These are phyloP conservation scores for Fonsecaea pedrosoi DNA, from an alignment of 2,329 filamentous ascomycete genomes.

Conservation along the genomic window DNA sequence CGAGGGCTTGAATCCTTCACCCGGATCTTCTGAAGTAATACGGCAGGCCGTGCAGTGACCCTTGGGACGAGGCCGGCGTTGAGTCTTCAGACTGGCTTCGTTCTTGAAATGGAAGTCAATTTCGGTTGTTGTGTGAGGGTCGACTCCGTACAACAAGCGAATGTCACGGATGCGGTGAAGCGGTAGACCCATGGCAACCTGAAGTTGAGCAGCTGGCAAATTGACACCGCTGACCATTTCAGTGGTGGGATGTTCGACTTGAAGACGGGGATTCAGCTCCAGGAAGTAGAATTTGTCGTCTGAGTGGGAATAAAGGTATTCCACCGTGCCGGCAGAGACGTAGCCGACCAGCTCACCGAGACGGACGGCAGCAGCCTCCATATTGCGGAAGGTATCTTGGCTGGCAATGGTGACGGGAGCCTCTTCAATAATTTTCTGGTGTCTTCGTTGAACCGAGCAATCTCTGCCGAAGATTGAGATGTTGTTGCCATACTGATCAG, in stretches of 20 bases:
- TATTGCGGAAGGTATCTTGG: conserved; percentile 84
- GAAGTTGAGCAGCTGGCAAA: conserved; percentile 93
- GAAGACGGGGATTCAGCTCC: conserved; percentile 96
- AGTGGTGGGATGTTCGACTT: conserved; percentile 98
- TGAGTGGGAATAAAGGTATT: conserved; percentile 97
- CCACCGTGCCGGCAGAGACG: conserved; percentile 97
- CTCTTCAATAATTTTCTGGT: conserved; percentile 99
- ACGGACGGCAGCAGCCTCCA: conserved; percentile 96
- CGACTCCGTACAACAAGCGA: conserved; percentile 91
- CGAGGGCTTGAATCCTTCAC: conserved; percentile 99
- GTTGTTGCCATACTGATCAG: conserved; percentile 99
- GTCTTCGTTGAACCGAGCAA: conserved; percentile 96
- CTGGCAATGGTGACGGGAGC: conserved; percentile 97
- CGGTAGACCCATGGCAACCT: conserved; percentile 98
- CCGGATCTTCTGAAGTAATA: conserved; percentile 98
- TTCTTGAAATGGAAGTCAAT: conserved; percentile 98
- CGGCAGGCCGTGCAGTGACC: conserved; percentile 97
- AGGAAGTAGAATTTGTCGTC: conserved; percentile 99
- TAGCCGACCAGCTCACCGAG: conserved; percentile 94
- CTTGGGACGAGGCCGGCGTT: conserved; percentile 90
- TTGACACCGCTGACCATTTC: conserved; percentile 99
- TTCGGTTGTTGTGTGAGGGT: conserved; percentile 81
- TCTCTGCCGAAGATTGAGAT: conserved; percentile 98
- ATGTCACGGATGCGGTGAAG: conserved; percentile 96
- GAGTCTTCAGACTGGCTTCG: conserved; percentile 79